Base-by-base conservation (phyloP, 2,329 filamentous ascomycete species). In the Talaromyces sp. region DNA sequence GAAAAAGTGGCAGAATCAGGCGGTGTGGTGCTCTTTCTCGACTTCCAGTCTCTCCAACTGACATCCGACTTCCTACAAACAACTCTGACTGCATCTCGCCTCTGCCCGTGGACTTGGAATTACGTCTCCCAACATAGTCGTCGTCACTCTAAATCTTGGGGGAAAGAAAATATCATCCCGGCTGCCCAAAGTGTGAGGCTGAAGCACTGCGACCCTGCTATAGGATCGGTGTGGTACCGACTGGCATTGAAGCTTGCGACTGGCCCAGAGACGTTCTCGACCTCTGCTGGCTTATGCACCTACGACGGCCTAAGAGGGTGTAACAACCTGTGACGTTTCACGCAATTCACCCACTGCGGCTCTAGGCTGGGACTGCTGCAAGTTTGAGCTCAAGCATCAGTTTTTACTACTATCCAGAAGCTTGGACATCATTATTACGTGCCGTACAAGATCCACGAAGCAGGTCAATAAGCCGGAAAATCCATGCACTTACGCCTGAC, bases 101-200 rank as follows among this genome's bases (percentile, higher is more conserved):
- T 33, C 14, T 52, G 12, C 23, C 16, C 6, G 31, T 37, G 50
- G 31, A 54, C 18, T 54, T n/a, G n/a, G 37, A 11, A 35, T 54
- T 35, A 37, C 50, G n/a, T 54, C 50, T 9, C n/a, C 14, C 11
- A 31, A 21, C n/a, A 21, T 18, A 35, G 12, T 14, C 9, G 2
- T 2, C n/a, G 35, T 54, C 18, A 35, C 31, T n/a, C 5, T 6
- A 33, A 54, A 21, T n/a, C 48, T 54, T 54, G n/a, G 14, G 50
- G 28, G 28, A 54, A 54, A 12, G 37, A 16, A 39, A 39, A n/a
- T n/a, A 21, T 54, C 52, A 40, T 40, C 54, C 21, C 50, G 60
- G 60, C 60, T 75, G 74, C 75, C 75, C 72, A 76, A 75, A 67
- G 64, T 62, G 75, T 76, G 75, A 77, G 75, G 74, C 75, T 76